Evolutionary conservation across 768 basidiomycete species (phyloP).

Genomic region (Tricholoma saponaceum): DNA sequence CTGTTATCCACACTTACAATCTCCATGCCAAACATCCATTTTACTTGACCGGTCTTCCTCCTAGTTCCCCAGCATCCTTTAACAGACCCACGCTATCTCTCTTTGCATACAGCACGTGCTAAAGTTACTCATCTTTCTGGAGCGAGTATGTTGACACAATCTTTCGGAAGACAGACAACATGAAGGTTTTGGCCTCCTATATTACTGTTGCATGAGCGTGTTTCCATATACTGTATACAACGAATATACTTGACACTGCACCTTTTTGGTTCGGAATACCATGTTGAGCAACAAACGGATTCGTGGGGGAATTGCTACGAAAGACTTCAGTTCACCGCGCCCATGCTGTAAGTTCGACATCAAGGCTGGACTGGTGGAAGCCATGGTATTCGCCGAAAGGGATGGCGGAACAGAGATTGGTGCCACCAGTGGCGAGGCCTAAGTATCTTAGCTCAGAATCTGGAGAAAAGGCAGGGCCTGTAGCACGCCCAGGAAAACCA

Average conservation of each 20-base stretch:
- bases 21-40: not conserved
- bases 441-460: no score
- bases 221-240: not conserved
- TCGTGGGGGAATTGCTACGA: no score
- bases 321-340: no score
- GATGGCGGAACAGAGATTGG: no score
- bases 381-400: no score
- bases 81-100: constrained; percentile 23
- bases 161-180: no score
- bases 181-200: not conserved
- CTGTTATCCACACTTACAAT: constrained; percentile 6
- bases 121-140: constrained; percentile 29
- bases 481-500: no score
- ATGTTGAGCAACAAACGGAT: not conserved
- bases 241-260: not conserved
- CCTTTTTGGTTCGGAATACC: not conserved
- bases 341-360: no score
- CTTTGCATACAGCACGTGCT: constrained; percentile 27
- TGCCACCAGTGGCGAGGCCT: no score
- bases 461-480: no score
- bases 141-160: constrained; percentile 20
- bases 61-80: constrained; percentile 11
- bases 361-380: no score
- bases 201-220: no score
- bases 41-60: not conserved